These are phyloP conservation scores for Hypoxylon crocopeplum DNA, from an alignment of 495 filamentous ascomycete genomes.

Conservation along the genomic window DNA sequence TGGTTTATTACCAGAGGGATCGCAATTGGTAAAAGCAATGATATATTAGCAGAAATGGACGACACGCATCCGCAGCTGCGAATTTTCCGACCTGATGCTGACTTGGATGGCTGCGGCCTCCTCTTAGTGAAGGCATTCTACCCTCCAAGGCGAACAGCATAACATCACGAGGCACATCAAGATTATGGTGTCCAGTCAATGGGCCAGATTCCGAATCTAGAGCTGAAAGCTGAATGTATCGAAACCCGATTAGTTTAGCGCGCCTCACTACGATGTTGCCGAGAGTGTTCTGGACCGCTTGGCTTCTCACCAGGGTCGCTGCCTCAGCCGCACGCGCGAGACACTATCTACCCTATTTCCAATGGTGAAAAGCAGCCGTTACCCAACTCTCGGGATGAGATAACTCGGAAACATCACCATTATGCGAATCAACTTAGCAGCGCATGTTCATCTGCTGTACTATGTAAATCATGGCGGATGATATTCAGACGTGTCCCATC, in stretches of 20 bases:
- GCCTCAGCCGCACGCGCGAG: constrained; percentile 4
- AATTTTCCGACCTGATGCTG: too few relatives aligned
- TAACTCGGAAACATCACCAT: too few relatives aligned
- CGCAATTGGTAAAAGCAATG: too few relatives aligned
- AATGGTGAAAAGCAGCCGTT: too few relatives aligned
- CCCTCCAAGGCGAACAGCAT: not conserved
- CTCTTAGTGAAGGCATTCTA: not conserved
- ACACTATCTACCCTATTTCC: too few relatives aligned
- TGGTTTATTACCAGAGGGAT: too few relatives aligned
- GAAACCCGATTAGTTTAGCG: constrained; percentile 8
- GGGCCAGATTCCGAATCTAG: too few relatives aligned
- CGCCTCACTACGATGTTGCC: not conserved
- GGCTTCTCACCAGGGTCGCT: not conserved
- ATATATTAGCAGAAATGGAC: too few relatives aligned
- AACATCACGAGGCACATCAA: not conserved
- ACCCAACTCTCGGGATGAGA: too few relatives aligned
- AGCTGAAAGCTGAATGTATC: constrained; percentile 4
- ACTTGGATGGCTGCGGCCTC: not conserved
- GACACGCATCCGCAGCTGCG: too few relatives aligned
- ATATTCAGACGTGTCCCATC: constrained; percentile 17
- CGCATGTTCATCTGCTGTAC: not conserved
- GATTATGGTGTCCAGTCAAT: too few relatives aligned
- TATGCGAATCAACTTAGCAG: too few relatives aligned
- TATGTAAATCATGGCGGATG: not conserved
- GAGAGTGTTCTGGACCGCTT: constrained; percentile 4